Evolutionary conservation across 1,284 basidiomycete species (phyloP).

Genomic region (Tremellales sp.): DNA sequence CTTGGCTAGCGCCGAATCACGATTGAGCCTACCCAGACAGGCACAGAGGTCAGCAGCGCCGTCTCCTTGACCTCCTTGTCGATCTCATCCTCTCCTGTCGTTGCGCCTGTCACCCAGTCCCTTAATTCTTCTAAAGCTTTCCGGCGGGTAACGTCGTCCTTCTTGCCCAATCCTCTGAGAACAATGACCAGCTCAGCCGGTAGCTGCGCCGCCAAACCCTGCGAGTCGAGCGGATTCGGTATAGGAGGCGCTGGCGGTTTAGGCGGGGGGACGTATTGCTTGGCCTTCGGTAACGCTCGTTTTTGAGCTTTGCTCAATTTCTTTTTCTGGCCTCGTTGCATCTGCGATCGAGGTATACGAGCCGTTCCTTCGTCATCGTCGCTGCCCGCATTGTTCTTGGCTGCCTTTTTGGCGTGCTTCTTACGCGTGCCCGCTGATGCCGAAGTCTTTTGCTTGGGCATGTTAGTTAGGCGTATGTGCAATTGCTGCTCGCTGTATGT

Average conservation of each 20-base stretch:
- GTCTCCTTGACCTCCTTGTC: slow-evolving; percentile 47
- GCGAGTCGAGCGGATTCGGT: slow-evolving; percentile 86
- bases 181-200: slow-evolving; percentile 81
- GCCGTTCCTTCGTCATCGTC: slow-evolving; percentile 9
- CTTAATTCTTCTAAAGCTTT: slow-evolving; percentile 83
- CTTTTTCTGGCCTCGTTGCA: slow-evolving; percentile 33
- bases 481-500: too few relatives aligned
- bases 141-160: slow-evolving; percentile 80
- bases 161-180: slow-evolving; percentile 79
- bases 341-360: slow-evolving; percentile 5
- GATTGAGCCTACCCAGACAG: slow-evolving; percentile 75
- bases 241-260: slow-evolving; percentile 82
- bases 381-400: slow-evolving; percentile 20
- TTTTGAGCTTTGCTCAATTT: slow-evolving; percentile 44
- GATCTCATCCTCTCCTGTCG: slow-evolving; percentile 52
- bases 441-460: slow-evolving; percentile 54
- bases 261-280: slow-evolving; percentile 76
- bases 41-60: slow-evolving; percentile 53
- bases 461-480: slow-evolving; percentile 24
- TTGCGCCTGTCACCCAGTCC: slow-evolving; percentile 59
- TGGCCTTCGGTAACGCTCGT: slow-evolving; percentile 55
- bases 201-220: slow-evolving; percentile 70
- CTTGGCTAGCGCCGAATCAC: background rate
- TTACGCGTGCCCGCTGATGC: slow-evolving; percentile 76
- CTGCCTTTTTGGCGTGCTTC: slow-evolving; percentile 51